phyloP scores from a whole-genome alignment of 257 asterid genomes.

The Thymus quinquecostatus region DNA sequence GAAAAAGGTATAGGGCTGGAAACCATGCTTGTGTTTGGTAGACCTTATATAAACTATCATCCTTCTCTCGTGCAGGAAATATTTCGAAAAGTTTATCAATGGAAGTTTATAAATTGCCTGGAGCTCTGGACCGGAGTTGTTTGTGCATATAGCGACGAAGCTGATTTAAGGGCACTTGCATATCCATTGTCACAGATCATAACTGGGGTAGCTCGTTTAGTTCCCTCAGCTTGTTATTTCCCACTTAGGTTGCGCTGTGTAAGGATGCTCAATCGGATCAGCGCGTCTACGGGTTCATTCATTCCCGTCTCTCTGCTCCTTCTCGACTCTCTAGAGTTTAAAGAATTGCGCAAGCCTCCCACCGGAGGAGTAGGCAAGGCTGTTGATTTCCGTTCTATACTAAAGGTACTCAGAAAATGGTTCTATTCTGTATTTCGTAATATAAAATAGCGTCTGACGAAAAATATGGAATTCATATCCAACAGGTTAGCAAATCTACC shows the following conservation, averaged over 20 bases:
- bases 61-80: slow-evolving; percentile 53
- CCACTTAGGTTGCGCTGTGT: slow-evolving; percentile 94
- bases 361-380: slow-evolving; percentile 96
- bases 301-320: slow-evolving; percentile 86
- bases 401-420: slow-evolving; percentile 57
- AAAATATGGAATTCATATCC: slow-evolving; percentile 26
- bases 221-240: slow-evolving; percentile 83
- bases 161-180: slow-evolving; percentile 82
- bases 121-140: slow-evolving; percentile 98
- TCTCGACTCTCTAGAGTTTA: slow-evolving; percentile 84
- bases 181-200: slow-evolving; percentile 92
- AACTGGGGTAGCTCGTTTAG: slow-evolving; percentile 85
- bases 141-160: slow-evolving; percentile 73
- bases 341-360: slow-evolving; percentile 86
- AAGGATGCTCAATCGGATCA: slow-evolving; percentile 86
- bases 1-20: slow-evolving; percentile 40
- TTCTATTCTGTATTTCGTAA: slow-evolving; percentile 13
- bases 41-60: slow-evolving; percentile 13
- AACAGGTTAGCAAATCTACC: slow-evolving; percentile 76
- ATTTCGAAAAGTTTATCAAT: slow-evolving; percentile 86
- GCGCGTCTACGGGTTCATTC: slow-evolving; percentile 75
- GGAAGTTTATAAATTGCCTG: slow-evolving; percentile 90
- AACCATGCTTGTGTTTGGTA: background rate
- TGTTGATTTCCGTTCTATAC: slow-evolving; percentile 63
- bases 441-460: slow-evolving; percentile 12